Percentiles rank a stretch among this genome's conserved stretches.
phyloP scores from a whole-genome alignment of 345 rosid genomes.

The Citrus sp. region DNA sequence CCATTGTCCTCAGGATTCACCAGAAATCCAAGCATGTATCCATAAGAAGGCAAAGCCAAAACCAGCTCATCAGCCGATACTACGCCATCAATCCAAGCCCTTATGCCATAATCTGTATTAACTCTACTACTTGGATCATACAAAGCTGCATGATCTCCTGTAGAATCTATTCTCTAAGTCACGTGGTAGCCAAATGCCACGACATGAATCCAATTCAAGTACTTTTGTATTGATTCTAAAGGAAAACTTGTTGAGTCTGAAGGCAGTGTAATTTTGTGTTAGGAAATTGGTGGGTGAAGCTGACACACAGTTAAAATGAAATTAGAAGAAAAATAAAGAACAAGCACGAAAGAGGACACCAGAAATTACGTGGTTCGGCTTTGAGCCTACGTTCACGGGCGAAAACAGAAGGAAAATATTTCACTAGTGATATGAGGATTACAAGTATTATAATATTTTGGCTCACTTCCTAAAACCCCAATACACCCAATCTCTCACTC shows the following conservation, averaged over 20 bases:
- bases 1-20: neutral
- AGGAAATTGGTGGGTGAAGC: too few species aligned
- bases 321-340: neutral
- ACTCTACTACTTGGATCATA: too few species aligned
- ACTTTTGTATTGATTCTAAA: conserved; percentile 3
- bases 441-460: too few species aligned
- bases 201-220: conserved; percentile 24
- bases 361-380: too few species aligned
- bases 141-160: conserved; percentile 16
- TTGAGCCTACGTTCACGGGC: too few species aligned
- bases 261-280: too few species aligned
- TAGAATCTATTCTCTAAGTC: neutral
- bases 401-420: too few species aligned
- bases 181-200: conserved; percentile 3
- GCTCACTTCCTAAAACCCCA: too few species aligned
- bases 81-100: conserved; percentile 6
- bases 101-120: conserved; percentile 16
- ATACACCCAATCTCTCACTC: too few species aligned
- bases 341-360: too few species aligned
- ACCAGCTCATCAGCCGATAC: conserved; percentile 20
- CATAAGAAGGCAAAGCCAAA: conserved; percentile 30
- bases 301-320: neutral
- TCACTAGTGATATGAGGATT: too few species aligned
- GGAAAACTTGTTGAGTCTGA: neutral
- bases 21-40: conserved; percentile 29